A percentile compares a stretch with the other conserved stretches of the same genome.
Evolutionary conservation across 2,329 filamentous ascomycete genomes (phyloP).

Genomic region (Colletotrichum truncatum): DNA sequence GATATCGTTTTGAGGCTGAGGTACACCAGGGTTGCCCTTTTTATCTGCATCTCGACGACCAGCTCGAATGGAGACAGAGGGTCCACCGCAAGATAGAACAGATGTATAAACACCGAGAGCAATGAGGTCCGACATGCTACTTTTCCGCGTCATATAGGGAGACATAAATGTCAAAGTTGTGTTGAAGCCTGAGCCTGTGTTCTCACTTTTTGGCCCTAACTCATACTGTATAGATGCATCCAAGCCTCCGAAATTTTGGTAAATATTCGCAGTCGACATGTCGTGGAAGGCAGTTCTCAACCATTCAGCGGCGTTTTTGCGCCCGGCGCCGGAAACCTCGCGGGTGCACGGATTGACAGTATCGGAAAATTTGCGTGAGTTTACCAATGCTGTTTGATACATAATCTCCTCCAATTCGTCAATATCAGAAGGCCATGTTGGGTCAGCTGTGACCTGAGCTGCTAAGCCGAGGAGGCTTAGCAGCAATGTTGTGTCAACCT

Average conservation of each 20-base stretch:
- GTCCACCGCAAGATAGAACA: slow-evolving; percentile 67
- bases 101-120: slow-evolving; percentile 67
- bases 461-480: slow-evolving; percentile 48
- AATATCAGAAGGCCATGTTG: slow-evolving; percentile 67
- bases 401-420: slow-evolving; percentile 73
- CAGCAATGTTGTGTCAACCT: slow-evolving; percentile 36
- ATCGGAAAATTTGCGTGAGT: slow-evolving; percentile 63
- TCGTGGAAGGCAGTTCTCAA: slow-evolving; percentile 70
- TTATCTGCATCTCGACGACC: slow-evolving; percentile 64
- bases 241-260: slow-evolving; percentile 59
- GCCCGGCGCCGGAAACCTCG: slow-evolving; percentile 61
- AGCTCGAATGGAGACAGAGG: slow-evolving; percentile 59
- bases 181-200: slow-evolving; percentile 63
- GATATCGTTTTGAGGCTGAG: slow-evolving; percentile 64
- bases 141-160: slow-evolving; percentile 59
- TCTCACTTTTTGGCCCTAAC: slow-evolving; percentile 59
- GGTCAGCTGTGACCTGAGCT: slow-evolving; percentile 50
- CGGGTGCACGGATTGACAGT: slow-evolving; percentile 66
- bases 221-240: slow-evolving; percentile 71
- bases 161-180: slow-evolving; percentile 63
- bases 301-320: slow-evolving; percentile 70
- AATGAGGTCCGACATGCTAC: slow-evolving; percentile 66
- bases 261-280: slow-evolving; percentile 63
- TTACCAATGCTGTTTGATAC: slow-evolving; percentile 65
- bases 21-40: slow-evolving; percentile 59